Conservation (phyloP, 768 basidiomycete genomes). For the Pisolithus sp. region DNA sequence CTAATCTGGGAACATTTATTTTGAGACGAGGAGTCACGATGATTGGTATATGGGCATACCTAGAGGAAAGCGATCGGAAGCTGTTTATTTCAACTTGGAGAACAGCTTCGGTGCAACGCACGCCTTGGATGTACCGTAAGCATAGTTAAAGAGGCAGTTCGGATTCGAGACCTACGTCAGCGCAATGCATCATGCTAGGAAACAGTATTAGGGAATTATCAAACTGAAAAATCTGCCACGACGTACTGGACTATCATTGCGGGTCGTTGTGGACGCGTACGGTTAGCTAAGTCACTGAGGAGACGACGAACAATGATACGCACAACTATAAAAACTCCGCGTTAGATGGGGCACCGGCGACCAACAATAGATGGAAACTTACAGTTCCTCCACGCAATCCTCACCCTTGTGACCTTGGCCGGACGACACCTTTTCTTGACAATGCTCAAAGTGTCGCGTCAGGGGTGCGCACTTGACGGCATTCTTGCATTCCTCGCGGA, state of each 20-base stretch:
- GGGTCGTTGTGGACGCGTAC: not conserved
- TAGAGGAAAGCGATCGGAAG: conserved; percentile 8
- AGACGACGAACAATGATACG: conserved; percentile 5
- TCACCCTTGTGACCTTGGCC: conserved; percentile 86
- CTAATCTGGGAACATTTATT: not conserved
- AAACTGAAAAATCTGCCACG: not conserved
- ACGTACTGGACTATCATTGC: conserved; percentile 60
- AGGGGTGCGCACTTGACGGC: conserved; percentile 59
- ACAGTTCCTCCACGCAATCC: conserved; percentile 92
- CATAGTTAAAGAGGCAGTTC: not conserved
- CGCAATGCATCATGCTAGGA: conserved; percentile 85
- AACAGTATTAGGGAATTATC: conserved; percentile 4
- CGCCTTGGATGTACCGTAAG: conserved; percentile 26
- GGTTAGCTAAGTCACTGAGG: conserved; percentile 6
- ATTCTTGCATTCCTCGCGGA: conserved; percentile 73
- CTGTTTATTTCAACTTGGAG: conserved; percentile 49
- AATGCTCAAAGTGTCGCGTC: conserved; percentile 83
- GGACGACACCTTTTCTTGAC: conserved; percentile 77
- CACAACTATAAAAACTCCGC: conserved; percentile 15
- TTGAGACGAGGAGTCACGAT: not conserved
- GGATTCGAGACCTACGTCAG: conserved; percentile 53
- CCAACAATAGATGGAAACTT: conserved; percentile 19
- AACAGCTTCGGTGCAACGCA: conserved; percentile 77
- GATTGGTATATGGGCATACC: conserved; percentile 5
- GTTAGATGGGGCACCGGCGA: conserved; percentile 2